phyloP scores from a whole-genome alignment of 345 rosid genomes.

The Citrus mangshanensis region DNA sequence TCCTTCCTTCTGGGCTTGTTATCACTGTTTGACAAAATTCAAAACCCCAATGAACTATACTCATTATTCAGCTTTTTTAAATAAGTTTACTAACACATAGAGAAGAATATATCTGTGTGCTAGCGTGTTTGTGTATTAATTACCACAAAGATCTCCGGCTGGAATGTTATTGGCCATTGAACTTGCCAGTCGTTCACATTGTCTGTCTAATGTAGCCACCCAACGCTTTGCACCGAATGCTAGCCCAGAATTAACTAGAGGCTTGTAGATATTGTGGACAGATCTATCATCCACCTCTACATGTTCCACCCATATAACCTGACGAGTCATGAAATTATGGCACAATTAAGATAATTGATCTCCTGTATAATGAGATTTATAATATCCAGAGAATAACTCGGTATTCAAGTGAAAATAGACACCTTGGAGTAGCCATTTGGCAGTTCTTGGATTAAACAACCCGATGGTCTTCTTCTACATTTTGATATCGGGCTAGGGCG shows the following conservation, averaged over 20 bases:
- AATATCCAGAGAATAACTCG: neutral
- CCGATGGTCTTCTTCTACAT: constrained; percentile 86
- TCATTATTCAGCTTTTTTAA: neutral
- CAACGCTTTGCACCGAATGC: constrained; percentile 95
- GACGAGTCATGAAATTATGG: neutral
- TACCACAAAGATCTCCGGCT: constrained; percentile 69
- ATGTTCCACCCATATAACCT: constrained; percentile 95
- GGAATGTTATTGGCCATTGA: constrained; percentile 84
- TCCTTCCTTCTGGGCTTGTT: constrained; percentile 80
- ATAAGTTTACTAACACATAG: neutral
- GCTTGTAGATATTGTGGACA: constrained; percentile 59
- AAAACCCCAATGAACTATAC: neutral
- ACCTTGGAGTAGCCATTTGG: constrained; percentile 97
- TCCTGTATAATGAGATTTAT: neutral
- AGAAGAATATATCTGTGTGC: neutral
- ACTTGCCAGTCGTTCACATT: constrained; percentile 89
- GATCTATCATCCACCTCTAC: constrained; percentile 76
- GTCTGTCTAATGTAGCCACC: constrained; percentile 82
- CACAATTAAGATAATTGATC: neutral
- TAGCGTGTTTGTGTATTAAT: neutral
- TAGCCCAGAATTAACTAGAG: constrained; percentile 58
- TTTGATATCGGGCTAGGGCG: constrained; percentile 43
- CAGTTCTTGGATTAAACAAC: constrained; percentile 87
- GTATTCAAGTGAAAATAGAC: neutral
- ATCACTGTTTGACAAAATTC: constrained; percentile 45